These are phyloP conservation scores for Pleodorina starrii DNA, from an alignment of 139 green algal species.

Conservation along the genomic window DNA sequence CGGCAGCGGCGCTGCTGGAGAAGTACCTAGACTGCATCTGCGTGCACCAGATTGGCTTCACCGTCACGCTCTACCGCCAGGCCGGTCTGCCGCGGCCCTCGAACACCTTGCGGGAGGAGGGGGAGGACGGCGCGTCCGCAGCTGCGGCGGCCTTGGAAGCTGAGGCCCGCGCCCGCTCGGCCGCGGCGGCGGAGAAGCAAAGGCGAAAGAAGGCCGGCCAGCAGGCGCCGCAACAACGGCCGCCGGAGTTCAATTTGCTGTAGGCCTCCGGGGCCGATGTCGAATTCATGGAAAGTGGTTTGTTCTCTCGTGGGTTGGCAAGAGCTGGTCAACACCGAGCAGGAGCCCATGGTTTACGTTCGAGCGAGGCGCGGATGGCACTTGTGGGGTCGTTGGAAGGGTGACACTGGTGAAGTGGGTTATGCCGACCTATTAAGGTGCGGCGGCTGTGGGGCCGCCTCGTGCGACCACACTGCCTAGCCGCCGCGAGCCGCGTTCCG, in stretches of 20 bases:
- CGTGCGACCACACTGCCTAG: too few species aligned
- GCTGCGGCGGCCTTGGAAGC: background rate
- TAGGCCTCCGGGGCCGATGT: background rate
- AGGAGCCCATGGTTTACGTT: too few species aligned
- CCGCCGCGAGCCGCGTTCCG: too few species aligned
- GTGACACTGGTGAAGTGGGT: too few species aligned
- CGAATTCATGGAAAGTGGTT: too few species aligned
- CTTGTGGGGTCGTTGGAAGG: too few species aligned
- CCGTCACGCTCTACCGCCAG: conserved; percentile 65
- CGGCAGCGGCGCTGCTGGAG: conserved; percentile 47
- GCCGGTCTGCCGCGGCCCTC: conserved; percentile 57
- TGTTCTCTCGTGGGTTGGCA: too few species aligned
- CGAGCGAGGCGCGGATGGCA: too few species aligned
- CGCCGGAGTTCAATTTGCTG: conserved; percentile 41
- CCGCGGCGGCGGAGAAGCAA: background rate
- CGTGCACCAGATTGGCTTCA: conserved; percentile 71
- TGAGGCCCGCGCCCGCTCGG: background rate
- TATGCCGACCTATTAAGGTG: too few species aligned
- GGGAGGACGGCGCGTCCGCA: background rate
- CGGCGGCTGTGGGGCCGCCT: too few species aligned
- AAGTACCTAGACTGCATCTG: conserved; percentile 57
- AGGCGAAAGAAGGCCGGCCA: conserved; percentile 10
- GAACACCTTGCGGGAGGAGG: conserved; percentile 4
- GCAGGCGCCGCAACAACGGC: conserved; percentile 10
- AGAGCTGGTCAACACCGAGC: too few species aligned